Base-by-base conservation (phyloP, 192 early-diverging fungal genomes). In the Coemansia sp. region DNA sequence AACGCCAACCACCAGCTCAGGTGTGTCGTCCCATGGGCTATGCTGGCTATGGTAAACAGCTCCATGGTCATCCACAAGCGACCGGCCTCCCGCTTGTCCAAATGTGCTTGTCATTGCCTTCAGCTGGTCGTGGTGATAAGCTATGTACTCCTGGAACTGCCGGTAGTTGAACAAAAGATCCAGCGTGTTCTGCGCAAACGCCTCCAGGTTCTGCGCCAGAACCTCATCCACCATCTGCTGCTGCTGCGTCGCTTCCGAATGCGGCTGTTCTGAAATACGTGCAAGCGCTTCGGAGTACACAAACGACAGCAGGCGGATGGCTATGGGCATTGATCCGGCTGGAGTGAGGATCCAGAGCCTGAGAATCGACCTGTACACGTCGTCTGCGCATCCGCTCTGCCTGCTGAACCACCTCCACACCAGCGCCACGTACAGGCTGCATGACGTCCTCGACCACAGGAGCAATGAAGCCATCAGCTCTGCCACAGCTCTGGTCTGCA, bases 1-100 rank as follows among this genome's bases (percentile, higher is more conserved):
- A 50, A 76, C 23, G 19, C 25, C 44, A 41, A 57, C 64, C 13
- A 62, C 13, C 34, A 76, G 50, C 13, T 33, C 60, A 14, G 74
- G 68, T 29, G 61, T 70, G 23, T 70, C 68, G 41, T 76, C 74
- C 74, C 74, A 76, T 2, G 74, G 74, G 57, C 74, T 76, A 53
- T 76, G 68, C 36, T 70, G 74, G 68, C 74, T 70, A 19, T 64
- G 64, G 44, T 76, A 76, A 19, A 62, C 68, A 8, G 25, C 20
- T 25, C 54, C 66, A 38, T 61, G 68, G 38, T 70, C 74, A 10
- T 54, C 48, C n/a, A 50, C 14, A 19, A 34, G 23, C 9, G 30
- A 13, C 2, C 15, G 37, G 30, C 28, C 50, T 15, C 14, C 19
- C 6, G 28, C 3, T 15, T 54, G 52, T 5, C 55, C 10, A 25